A percentile compares a stretch with the other conserved stretches of the same genome.
These are phyloP conservation scores for Neurospora terricola DNA, from an alignment of 495 filamentous ascomycete species.

Conservation along the genomic window DNA sequence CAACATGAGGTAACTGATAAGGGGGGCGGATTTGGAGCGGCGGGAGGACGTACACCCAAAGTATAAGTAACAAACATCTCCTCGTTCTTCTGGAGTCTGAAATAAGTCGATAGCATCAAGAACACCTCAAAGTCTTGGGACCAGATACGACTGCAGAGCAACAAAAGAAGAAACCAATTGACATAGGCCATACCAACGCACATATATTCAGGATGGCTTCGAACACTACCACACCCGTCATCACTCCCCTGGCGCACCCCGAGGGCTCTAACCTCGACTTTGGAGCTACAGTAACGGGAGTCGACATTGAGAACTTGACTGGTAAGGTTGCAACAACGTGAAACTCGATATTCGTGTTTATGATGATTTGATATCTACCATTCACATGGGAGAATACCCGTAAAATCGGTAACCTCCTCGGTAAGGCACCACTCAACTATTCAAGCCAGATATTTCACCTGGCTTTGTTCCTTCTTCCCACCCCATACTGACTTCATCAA, in stretches of 20 bases:
- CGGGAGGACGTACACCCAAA: neutral
- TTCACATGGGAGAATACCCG: constrained; percentile 38
- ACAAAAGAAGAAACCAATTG: neutral
- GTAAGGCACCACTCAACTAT: constrained; percentile 24
- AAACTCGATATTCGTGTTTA: constrained; percentile 8
- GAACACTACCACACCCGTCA: constrained; percentile 1
- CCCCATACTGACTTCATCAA: too few relatives aligned
- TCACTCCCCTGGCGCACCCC: constrained; percentile 34
- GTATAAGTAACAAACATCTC: neutral
- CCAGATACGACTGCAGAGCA: neutral
- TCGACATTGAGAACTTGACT: constrained; percentile 49
- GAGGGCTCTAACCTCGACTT: constrained; percentile 46
- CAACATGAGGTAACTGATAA: neutral
- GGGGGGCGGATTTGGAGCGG: neutral
- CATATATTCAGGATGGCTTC: neutral
- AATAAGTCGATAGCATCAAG: neutral
- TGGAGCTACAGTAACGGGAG: constrained; percentile 44
- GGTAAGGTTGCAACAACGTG: constrained; percentile 25
- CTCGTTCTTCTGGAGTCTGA: neutral
- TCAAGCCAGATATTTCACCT: neutral
- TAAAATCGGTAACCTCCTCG: constrained; percentile 46
- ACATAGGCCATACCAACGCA: neutral
- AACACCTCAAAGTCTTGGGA: neutral
- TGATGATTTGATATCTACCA: constrained; percentile 1
- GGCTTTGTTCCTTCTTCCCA: neutral